These are phyloP conservation scores for Cerrena zonata DNA, from an alignment of 1,284 basidiomycete genomes.

Conservation along the genomic window DNA sequence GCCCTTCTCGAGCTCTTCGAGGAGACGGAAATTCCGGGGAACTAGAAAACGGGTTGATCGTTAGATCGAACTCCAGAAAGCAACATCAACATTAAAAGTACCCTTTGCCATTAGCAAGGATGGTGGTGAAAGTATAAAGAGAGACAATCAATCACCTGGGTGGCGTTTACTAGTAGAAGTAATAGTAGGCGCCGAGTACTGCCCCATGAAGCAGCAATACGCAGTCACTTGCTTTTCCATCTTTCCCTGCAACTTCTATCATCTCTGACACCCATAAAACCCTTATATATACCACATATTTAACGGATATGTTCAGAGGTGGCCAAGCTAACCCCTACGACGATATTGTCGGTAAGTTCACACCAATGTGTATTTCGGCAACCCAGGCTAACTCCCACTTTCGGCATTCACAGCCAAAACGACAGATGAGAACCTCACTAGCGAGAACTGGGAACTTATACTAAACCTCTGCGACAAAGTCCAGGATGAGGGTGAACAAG, in stretches of 20 bases:
- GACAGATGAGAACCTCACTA: constrained; percentile 89
- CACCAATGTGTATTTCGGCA: neutral
- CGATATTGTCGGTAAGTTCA: constrained; percentile 80
- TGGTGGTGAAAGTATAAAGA: neutral
- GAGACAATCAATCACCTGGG: neutral
- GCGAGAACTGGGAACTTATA: constrained; percentile 94
- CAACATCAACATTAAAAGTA: constrained; percentile 21
- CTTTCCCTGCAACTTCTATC: constrained; percentile 8
- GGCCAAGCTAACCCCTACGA: constrained; percentile 79
- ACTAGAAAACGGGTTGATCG: constrained; percentile 44
- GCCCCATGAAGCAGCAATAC: too few relatives aligned
- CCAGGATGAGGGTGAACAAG: constrained; percentile 75
- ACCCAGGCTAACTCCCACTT: neutral
- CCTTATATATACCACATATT: neutral
- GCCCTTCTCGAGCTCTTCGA: constrained; percentile 98
- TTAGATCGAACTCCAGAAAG: neutral
- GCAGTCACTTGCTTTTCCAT: constrained; percentile 15
- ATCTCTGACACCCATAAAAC: constrained; percentile 3
- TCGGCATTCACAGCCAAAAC: constrained; percentile 63
- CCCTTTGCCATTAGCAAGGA: constrained; percentile 53
- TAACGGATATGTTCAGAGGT: constrained; percentile 56
- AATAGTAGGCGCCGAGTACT: too few relatives aligned
- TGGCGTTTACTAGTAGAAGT: too few relatives aligned
- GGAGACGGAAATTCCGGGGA: constrained; percentile 90
- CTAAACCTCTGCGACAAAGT: constrained; percentile 97